Evolutionary conservation across 441 rosid species (phyloP), one percentile per base, ranked within the genome.

Genomic region (Syzygium syzygioides): DNA sequence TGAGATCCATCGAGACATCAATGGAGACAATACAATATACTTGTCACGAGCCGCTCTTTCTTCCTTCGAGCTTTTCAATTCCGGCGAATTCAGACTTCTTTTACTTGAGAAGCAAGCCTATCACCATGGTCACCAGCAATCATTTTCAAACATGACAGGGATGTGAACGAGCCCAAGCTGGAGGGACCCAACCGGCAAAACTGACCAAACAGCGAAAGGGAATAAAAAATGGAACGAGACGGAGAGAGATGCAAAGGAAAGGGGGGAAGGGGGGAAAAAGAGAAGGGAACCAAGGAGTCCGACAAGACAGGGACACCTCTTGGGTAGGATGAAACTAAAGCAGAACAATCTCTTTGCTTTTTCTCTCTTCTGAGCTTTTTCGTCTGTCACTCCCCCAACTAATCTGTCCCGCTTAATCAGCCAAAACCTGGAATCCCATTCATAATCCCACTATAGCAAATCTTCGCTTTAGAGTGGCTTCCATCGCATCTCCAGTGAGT

Each of bases 31-130:
- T 41, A 76, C 1, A 3, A 14, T n/a, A 12, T 1, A 76, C 52
- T 7, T 4, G n/a, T 45, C 5, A 3, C 1, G 8, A 41, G n/a
- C 2, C 15, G 1, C 10, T 1, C 18, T 11, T 17, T 59, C 17
- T 37, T 20, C 20, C 80, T 13, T n/a, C 20, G 14, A 20, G 50
- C 50, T 41, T 76, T 13, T 0, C 14, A 3, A 25, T 25, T 10
- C 26, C 9, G 9, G 25, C 13, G 62, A 4, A 45, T 45, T 45
- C 48, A 45, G 52, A 7, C 17, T 23, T 71, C 50, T 23, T 12
- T 76, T 25, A 76, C 9, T 12, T 2, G 17, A 25, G 52, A 76
- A 41, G 25, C 9, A 55, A 19, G 18, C 83, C 18, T 7, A 12
- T 12, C 52, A 4, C 48, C n/a, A 41, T 1, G 52, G 83, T 76